Evolutionary conservation across 352 stramenopile genomes (phyloP).

Genomic region (Globisporangium ultimum): DNA sequence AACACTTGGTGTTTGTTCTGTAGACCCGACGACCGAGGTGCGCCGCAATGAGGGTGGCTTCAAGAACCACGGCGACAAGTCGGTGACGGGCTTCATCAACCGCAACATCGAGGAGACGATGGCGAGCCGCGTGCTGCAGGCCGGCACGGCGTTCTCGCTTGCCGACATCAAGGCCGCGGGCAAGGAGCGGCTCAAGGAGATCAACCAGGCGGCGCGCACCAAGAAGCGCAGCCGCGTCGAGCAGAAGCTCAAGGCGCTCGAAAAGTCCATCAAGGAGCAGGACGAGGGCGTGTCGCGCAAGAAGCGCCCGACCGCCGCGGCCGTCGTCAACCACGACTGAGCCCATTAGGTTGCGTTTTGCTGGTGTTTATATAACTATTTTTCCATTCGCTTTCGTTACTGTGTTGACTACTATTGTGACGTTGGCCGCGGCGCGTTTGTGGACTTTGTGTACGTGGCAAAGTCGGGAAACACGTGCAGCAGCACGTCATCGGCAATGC

Average conservation of each 20-base stretch:
- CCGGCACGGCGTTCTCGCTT: slow-evolving; percentile 54
- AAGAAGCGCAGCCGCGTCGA: slow-evolving; percentile 86
- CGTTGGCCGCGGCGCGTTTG: too few species aligned
- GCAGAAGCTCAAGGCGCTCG: slow-evolving; percentile 74
- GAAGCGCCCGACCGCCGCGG: slow-evolving; percentile 43
- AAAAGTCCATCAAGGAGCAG: slow-evolving; percentile 76
- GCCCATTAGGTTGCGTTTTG: too few species aligned
- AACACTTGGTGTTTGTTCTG: too few species aligned
- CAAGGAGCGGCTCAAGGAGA: slow-evolving; percentile 84
- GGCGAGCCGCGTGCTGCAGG: slow-evolving; percentile 76
- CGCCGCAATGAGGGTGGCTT: slow-evolving; percentile 65
- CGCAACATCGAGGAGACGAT: slow-evolving; percentile 88
- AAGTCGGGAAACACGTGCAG: slow-evolving; percentile 75
- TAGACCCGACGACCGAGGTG: slow-evolving; percentile 81
- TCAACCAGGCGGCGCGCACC: slow-evolving; percentile 75
- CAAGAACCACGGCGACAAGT: slow-evolving; percentile 75
- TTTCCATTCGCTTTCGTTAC: too few species aligned
- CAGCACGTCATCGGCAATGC: slow-evolving; percentile 70
- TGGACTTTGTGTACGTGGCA: slow-evolving; percentile 31
- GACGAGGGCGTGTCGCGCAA: slow-evolving; percentile 51
- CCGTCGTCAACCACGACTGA: slow-evolving; percentile 25
- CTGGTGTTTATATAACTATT: too few species aligned
- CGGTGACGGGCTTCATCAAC: slow-evolving; percentile 82
- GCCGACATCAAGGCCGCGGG: slow-evolving; percentile 62
- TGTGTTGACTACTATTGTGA: too few species aligned